These are phyloP conservation scores for Plasmodium reichenowi DNA, from an alignment of 169 alveolate species.

Conservation along the genomic window DNA sequence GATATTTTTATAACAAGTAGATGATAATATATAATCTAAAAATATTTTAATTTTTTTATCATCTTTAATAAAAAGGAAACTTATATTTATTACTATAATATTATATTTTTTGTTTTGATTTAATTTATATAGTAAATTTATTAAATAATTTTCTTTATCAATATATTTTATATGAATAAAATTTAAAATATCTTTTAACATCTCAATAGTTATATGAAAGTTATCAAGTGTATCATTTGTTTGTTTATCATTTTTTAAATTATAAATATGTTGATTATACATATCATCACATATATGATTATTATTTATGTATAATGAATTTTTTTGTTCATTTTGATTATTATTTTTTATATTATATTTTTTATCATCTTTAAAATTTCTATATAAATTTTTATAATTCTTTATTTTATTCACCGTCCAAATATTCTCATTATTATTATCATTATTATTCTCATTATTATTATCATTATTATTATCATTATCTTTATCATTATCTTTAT, in stretches of 20 bases:
- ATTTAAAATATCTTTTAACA: conserved; percentile 8
- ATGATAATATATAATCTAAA: background rate
- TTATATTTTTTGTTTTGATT: conserved; percentile 40
- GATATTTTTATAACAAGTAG: background rate
- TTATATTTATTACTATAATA: conserved; percentile 22
- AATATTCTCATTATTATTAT: background rate
- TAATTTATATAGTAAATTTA: conserved; percentile 14
- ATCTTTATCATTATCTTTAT: background rate
- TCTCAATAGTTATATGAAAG: background rate
- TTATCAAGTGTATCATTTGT: background rate
- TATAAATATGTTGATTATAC: background rate
- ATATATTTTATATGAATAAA: conserved; percentile 38
- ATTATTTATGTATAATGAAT: conserved; percentile 6
- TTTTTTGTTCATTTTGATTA: background rate
- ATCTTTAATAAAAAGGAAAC: conserved; percentile 39
- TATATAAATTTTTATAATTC: conserved; percentile 12
- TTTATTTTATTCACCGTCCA: conserved; percentile 43
- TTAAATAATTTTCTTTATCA: conserved; percentile 10
- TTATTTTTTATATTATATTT: background rate
- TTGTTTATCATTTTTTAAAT: background rate
- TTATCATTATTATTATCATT: too few relatives aligned
- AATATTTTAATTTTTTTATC: conserved; percentile 27
- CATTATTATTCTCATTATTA: too few relatives aligned
- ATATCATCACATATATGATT: background rate
- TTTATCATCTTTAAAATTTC: too few relatives aligned